These are phyloP conservation scores for Eurotiales sp. DNA, from an alignment of 2,329 filamentous ascomycete species.

Conservation along the genomic window DNA sequence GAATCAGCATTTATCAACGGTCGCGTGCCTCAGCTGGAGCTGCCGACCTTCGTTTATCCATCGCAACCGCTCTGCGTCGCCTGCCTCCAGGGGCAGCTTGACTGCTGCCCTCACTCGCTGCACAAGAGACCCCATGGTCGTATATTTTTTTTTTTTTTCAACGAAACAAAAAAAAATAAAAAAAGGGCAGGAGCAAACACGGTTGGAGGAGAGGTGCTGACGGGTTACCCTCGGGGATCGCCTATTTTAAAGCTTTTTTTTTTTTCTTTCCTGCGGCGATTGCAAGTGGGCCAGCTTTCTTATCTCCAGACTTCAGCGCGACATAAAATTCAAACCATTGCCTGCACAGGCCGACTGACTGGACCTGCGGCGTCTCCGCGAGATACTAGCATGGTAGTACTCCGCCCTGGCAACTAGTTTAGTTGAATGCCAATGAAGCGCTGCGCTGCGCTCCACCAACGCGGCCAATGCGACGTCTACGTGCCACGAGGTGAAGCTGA, in stretches of 20 bases:
- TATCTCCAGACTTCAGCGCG: background rate
- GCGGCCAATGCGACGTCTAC: conserved; percentile 35
- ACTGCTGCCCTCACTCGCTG: conserved; percentile 5
- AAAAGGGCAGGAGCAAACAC: background rate
- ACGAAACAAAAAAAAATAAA: background rate
- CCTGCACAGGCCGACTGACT: too few species aligned
- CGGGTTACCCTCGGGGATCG: conserved; percentile 24
- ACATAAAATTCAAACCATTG: background rate
- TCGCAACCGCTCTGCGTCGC: conserved; percentile 6
- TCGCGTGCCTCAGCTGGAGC: conserved; percentile 7
- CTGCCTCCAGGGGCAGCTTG: conserved; percentile 6
- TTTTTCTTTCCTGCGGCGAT: background rate
- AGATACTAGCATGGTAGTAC: too few species aligned
- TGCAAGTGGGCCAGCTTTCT: background rate
- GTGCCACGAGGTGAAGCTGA: conserved; percentile 30
- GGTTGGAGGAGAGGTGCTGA: conserved; percentile 16
- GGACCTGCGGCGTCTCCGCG: too few species aligned
- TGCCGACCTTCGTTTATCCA: conserved; percentile 12
- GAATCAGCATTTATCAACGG: background rate
- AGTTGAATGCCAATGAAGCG: conserved; percentile 13
- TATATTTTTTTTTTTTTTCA: too few species aligned
- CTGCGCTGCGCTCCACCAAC: conserved; percentile 24
- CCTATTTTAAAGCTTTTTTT: background rate
- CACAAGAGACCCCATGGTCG: conserved; percentile 11
- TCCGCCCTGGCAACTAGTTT: too few species aligned